These are phyloP conservation scores for Nicotiana undulata DNA, from an alignment of 257 asterid genomes.

Conservation along the genomic window DNA sequence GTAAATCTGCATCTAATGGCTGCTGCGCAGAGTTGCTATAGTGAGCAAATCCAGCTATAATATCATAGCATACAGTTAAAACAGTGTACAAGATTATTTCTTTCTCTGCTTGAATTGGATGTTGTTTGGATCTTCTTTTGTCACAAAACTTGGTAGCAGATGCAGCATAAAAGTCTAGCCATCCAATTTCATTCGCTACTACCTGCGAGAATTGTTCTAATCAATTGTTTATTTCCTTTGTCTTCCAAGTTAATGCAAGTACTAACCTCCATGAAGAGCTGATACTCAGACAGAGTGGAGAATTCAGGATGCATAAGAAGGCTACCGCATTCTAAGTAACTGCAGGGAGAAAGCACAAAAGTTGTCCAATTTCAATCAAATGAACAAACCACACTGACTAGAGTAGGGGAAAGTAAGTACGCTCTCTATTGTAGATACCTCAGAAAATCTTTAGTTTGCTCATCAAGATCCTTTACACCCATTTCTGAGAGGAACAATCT, in stretches of 20 bases:
- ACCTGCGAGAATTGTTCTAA: slow-evolving; percentile 39
- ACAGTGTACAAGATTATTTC: slow-evolving; percentile 53
- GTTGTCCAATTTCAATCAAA: background rate
- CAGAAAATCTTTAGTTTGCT: slow-evolving; percentile 48
- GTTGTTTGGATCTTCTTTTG: slow-evolving; percentile 45
- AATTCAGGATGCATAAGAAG: slow-evolving; percentile 55
- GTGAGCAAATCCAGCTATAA: slow-evolving; percentile 70
- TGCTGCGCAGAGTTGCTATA: slow-evolving; percentile 53
- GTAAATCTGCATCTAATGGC: slow-evolving; percentile 41
- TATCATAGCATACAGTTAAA: slow-evolving; percentile 65
- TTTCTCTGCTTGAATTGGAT: slow-evolving; percentile 61
- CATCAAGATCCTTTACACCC: slow-evolving; percentile 54
- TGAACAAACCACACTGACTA: background rate
- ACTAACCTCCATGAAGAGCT: slow-evolving; percentile 78
- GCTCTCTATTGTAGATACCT: slow-evolving; percentile 30
- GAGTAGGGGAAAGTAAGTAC: background rate
- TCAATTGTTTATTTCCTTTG: background rate
- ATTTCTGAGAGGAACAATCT: slow-evolving; percentile 54
- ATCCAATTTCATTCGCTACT: slow-evolving; percentile 60
- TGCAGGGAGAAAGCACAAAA: slow-evolving; percentile 24
- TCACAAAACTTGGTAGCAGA: slow-evolving; percentile 26
- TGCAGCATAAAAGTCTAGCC: slow-evolving; percentile 74
- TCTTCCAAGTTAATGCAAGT: background rate
- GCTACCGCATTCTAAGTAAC: slow-evolving; percentile 73
- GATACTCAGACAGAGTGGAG: slow-evolving; percentile 52